phyloP scores from a whole-genome alignment of 768 basidiomycete species.

The Mycena kentingensis region DNA sequence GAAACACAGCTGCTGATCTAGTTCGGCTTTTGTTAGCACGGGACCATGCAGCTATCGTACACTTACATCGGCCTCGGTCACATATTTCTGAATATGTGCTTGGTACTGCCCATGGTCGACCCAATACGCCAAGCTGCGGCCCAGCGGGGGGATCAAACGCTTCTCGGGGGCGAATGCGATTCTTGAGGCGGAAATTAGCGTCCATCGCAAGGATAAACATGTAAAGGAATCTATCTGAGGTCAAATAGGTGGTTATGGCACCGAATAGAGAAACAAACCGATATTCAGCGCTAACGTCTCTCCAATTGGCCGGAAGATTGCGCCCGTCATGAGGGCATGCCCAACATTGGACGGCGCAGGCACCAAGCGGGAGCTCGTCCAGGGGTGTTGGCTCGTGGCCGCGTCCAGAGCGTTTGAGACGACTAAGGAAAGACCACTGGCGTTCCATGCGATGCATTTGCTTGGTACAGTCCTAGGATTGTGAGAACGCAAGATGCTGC shows the following conservation, averaged over 20 bases:
- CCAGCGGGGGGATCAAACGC: not conserved
- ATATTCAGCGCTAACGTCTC: not conserved
- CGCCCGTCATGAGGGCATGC: not conserved
- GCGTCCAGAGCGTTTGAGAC: not conserved
- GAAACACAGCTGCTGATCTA: not conserved
- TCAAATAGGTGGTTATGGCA: not conserved
- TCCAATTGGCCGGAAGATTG: not conserved
- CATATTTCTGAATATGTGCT: not conserved
- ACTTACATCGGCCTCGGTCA: not conserved
- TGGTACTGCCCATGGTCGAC: not conserved
- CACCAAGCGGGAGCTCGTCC: not conserved
- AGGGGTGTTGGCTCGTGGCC: not conserved
- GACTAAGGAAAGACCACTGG: not conserved
- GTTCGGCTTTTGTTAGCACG: not conserved
- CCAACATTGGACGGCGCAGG: not conserved
- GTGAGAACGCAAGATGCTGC: no score
- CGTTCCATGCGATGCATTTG: not conserved
- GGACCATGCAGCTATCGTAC: not conserved
- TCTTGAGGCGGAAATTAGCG: conserved; percentile 23
- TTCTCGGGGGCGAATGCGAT: not conserved
- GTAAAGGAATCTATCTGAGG: not conserved
- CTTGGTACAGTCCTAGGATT: not conserved
- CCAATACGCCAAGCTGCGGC: not conserved
- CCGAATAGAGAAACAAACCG: not conserved
- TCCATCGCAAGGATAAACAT: conserved; percentile 10